Conservation (phyloP, 495 filamentous ascomycete genomes). For the Xylaria cubensis region DNA sequence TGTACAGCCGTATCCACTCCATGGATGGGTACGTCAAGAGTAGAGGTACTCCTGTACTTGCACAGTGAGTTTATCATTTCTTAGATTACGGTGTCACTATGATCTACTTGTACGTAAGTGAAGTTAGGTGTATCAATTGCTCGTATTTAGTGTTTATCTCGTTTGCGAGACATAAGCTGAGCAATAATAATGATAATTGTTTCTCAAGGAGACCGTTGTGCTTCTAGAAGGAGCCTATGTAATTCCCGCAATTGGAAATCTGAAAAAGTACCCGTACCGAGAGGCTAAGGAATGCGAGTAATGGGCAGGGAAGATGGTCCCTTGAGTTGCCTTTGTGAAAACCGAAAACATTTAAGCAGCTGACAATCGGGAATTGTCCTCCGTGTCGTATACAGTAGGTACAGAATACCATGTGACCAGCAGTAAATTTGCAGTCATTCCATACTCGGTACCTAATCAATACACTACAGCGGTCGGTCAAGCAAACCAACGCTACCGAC, state of each 20-base stretch:
- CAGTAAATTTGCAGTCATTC: constrained; percentile 10
- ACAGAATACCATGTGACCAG: constrained; percentile 11
- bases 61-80: constrained; percentile 4
- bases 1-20: constrained; percentile 10
- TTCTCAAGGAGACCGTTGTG: neutral
- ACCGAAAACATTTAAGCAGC: constrained; percentile 1
- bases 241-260: neutral
- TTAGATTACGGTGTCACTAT: neutral
- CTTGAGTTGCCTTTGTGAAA: neutral
- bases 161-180: neutral
- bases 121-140: neutral
- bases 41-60: constrained; percentile 7
- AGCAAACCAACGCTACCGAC: neutral
- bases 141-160: neutral
- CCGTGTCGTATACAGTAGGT: neutral
- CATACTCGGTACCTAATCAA: neutral
- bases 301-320: neutral
- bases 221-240: neutral
- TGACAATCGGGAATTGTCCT: neutral
- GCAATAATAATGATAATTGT: neutral
- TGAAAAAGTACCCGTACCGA: neutral
- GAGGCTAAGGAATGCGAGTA: neutral
- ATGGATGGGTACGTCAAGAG: neutral
- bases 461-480: neutral
- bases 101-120: neutral